These are phyloP conservation scores for Linnemannia schmuckeri DNA, from an alignment of 192 early-diverging fungal species.

Conservation along the genomic window DNA sequence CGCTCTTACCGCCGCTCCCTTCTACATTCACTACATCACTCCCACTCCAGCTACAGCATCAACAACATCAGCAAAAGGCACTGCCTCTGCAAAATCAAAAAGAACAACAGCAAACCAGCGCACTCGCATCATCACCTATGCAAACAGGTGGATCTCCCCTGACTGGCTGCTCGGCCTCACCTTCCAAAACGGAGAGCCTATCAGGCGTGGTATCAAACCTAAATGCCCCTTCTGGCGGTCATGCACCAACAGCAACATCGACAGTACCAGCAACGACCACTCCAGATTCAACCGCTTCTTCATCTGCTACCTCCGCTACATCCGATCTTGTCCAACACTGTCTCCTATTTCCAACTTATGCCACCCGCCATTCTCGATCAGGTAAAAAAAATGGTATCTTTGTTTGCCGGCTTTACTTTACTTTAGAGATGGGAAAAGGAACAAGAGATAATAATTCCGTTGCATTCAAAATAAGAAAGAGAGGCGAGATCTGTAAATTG, in stretches of 20 bases:
- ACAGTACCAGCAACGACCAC: neutral
- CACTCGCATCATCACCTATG: neutral
- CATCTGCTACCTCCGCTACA: neutral
- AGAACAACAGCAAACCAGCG: neutral
- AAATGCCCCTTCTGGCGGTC: neutral
- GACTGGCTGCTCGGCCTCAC: neutral
- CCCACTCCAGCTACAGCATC: neutral
- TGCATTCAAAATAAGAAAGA: neutral
- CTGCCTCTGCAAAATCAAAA: neutral
- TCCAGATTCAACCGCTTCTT: neutral
- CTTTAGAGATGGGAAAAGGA: neutral
- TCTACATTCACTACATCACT: neutral
- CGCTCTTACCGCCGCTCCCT: constrained; percentile 1
- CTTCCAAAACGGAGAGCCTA: neutral
- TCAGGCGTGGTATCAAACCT: neutral
- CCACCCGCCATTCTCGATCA: constrained; percentile 49
- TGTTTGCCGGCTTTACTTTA: neutral
- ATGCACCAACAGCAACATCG: constrained; percentile 9
- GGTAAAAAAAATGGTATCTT: constrained; percentile 12
- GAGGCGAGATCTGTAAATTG: neutral
- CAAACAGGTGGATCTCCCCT: neutral
- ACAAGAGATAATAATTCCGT: neutral
- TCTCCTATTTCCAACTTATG: constrained; percentile 64
- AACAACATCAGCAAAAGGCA: neutral
- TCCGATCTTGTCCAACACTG: constrained; percentile 53